Base-by-base conservation (phyloP, 257 asterid genomes). In the Solanum arcanum region DNA sequence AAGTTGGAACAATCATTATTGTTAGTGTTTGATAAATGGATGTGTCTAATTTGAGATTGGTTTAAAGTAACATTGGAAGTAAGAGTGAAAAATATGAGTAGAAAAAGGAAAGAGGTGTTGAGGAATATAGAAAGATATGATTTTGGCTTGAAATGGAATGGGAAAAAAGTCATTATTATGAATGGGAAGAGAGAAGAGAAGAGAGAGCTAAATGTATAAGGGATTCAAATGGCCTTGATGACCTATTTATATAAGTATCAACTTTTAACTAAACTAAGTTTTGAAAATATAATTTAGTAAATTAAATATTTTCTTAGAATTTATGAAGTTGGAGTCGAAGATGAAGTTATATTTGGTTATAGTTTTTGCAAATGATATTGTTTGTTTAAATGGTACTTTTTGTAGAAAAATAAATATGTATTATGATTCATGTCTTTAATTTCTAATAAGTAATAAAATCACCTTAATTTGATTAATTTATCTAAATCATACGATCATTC, bases 31-130 rank as follows among this genome's bases (percentile, higher is more conserved):
- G 64, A 78, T 16, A 78, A 33, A 73, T 25, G 46, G n/a, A 59
- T 47, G 68, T 15, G 37, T 29, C 23, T 23, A 68, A 68, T 68
- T 52, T 44, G 87, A 62, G 59, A 76, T 10, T 76, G 69, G 44
- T 42, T 31, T 6, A 89, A 72, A n/a, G 62, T 18, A 52, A 10
- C 44, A 15, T 44, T 72, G 78, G 9, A 78, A 78, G 91, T 88
- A 6, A 86, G 18, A 88, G 77, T 44, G 90, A 86, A 93, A 87
- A 93, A 70, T 9, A 93, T 84, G 90, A 89, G 1, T 25, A 93
- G 6, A 83, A 92, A 89, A 86, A 92, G 86, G 92, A 91, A 90
- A 35, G 94, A 87, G 6, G 90, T 25, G 91, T 89, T 90, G 86
- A 93, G 84, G 83, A 92, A 87, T 87, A 93, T 83, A 41, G 93